Conservation (phyloP, 140 eudicot species). For the Cichorium intybus region DNA sequence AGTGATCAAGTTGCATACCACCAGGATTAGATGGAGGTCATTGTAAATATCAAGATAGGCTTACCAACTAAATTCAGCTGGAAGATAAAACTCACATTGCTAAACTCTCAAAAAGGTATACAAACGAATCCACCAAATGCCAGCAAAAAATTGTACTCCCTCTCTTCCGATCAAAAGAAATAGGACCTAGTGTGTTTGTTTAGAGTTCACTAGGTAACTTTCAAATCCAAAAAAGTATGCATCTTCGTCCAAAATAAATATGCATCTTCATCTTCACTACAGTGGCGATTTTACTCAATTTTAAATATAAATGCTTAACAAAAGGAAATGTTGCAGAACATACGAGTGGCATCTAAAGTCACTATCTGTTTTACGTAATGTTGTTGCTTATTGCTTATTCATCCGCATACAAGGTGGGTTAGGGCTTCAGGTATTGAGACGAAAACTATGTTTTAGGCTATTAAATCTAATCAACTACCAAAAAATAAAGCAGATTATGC, state of each 20-base stretch:
- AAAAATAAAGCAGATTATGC: neutral
- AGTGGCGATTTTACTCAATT: neutral
- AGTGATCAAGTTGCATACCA: neutral
- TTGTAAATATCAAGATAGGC: conserved; percentile 3
- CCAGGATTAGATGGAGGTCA: neutral
- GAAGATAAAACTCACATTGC: neutral
- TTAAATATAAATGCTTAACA: neutral
- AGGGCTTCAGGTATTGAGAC: neutral
- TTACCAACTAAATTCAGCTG: neutral
- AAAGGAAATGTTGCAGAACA: neutral
- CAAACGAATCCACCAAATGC: neutral
- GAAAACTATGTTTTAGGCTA: neutral
- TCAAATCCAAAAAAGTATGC: neutral
- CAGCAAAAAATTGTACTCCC: neutral
- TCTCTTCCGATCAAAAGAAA: neutral
- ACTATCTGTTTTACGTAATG: neutral
- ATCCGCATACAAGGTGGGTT: conserved; percentile 4
- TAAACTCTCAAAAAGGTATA: neutral
- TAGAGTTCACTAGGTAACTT: neutral
- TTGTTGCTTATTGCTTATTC: neutral
- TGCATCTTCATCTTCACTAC: conserved; percentile 3
- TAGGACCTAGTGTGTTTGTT: neutral
- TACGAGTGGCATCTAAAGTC: neutral
- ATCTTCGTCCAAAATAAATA: neutral
- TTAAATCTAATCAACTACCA: conserved; percentile 6